Conservation (phyloP, 208 protist species). For the Leishmania aethiopica region DNA sequence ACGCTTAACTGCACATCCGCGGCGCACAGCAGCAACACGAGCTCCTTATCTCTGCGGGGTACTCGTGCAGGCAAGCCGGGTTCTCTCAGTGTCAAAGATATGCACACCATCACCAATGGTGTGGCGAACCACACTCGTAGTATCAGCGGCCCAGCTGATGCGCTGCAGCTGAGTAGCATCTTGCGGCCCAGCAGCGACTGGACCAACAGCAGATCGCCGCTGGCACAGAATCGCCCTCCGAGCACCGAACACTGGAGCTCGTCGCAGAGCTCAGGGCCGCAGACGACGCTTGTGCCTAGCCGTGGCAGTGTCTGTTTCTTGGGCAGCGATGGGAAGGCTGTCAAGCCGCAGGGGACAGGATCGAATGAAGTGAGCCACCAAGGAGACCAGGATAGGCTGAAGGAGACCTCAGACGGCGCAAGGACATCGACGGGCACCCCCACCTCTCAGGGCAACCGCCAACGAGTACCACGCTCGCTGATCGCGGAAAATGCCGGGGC, state of each 20-base stretch:
- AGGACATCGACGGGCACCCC: neutral
- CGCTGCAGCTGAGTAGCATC: neutral
- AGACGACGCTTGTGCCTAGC: neutral
- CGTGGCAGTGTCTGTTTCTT: constrained; percentile 19
- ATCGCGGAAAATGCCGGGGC: neutral
- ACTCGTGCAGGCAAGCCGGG: neutral
- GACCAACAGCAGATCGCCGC: neutral
- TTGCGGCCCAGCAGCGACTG: neutral
- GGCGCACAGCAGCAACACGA: neutral
- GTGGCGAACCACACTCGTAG: neutral
- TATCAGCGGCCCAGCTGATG: neutral
- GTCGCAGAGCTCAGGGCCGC: neutral
- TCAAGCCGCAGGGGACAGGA: neutral
- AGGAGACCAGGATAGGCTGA: neutral
- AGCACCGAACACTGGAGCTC: neutral
- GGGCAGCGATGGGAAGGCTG: neutral
- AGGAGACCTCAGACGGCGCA: neutral
- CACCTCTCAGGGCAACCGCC: neutral
- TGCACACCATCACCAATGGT: neutral
- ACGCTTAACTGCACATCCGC: too few species aligned
- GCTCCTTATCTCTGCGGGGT: neutral
- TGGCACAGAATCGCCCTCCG: neutral
- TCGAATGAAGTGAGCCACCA: neutral
- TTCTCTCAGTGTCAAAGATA: neutral
- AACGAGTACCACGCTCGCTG: neutral